Conservation (phyloP, 1,284 basidiomycete species). For the Cutaneotrichosporon curvatum region DNA sequence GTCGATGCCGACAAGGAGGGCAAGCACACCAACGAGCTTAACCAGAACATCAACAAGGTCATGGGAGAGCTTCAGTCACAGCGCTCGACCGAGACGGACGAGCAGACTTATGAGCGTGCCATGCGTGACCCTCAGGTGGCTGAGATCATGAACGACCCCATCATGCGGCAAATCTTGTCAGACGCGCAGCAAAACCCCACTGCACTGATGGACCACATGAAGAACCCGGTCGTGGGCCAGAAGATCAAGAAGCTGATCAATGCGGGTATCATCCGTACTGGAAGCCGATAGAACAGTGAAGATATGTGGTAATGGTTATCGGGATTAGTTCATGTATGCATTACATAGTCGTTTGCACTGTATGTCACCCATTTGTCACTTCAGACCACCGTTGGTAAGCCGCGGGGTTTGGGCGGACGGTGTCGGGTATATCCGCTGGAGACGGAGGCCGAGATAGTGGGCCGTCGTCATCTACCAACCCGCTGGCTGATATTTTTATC, state of each 20-base stretch:
- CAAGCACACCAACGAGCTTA: conserved; percentile 75
- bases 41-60: conserved; percentile 67
- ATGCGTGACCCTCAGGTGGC: conserved; percentile 97
- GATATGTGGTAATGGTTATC: background rate
- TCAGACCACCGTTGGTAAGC: too few species aligned
- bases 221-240: conserved; percentile 61
- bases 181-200: conserved; percentile 87
- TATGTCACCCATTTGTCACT: background rate
- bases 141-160: conserved; percentile 50
- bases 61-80: conserved; percentile 74
- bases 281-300: conserved; percentile 9
- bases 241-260: conserved; percentile 74
- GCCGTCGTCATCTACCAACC: too few species aligned
- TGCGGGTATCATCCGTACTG: conserved; percentile 71
- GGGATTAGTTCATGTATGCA: background rate
- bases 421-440: too few species aligned
- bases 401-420: too few species aligned
- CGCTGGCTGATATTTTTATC: too few species aligned
- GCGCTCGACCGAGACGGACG: conserved; percentile 80
- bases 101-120: conserved; percentile 84
- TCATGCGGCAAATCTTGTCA: conserved; percentile 90
- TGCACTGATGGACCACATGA: conserved; percentile 93
- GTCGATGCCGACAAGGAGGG: conserved; percentile 65
- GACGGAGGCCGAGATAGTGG: too few species aligned
- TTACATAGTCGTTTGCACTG: background rate